Evolutionary conservation across 139 green algal genomes (phyloP), one percentile per base, ranked within the genome.

Genomic region (Nannochloris sp.): DNA sequence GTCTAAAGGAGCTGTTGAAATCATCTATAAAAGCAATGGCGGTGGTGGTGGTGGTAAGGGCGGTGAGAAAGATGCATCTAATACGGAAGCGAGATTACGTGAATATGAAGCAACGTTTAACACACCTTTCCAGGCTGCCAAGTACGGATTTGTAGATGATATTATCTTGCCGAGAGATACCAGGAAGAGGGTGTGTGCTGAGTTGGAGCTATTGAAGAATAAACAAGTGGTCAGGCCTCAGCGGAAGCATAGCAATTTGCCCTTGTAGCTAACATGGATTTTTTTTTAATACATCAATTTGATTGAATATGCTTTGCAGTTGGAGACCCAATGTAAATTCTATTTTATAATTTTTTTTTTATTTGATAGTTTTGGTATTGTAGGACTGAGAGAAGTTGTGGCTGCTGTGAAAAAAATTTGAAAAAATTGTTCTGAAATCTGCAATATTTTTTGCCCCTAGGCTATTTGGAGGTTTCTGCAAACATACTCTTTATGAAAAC

Each of bases 61-160:
- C 25, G 64, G 74, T 23, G 54, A n/a, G n/a, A n/a, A n/a, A n/a
- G 10, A 6, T 1, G 14, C 32, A 7, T 35, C 44, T 31, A 29
- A 60, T n/a, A 24, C 32, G 23, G 48, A 47, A 23, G 7, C 33
- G 29, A n/a, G 25, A 68, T 37, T 71, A 30, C 42, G 23, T 2
- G 58, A 77, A 12, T 89, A 90, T 42, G 80, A 89, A 51, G 46
- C 38, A 3, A 74, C 70, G 25, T 83, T 84, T 60, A 77, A 70
- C 68, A 79, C 56, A 25, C 76, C 78, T n/a, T 79, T 80, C 57
- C 60, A 70, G 27, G 83, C 83, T 0, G 83, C 83, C 0, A 62
- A 57, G 2, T 64, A 79, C 8, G 83, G 83, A 1, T 88, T 78
- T 60, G 63, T 89, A 8, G 83, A 89, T 25, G 83, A 86, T 32